phyloP scores from a whole-genome alignment of 352 stramenopile genomes.

The Paralagenidium karlingii region DNA sequence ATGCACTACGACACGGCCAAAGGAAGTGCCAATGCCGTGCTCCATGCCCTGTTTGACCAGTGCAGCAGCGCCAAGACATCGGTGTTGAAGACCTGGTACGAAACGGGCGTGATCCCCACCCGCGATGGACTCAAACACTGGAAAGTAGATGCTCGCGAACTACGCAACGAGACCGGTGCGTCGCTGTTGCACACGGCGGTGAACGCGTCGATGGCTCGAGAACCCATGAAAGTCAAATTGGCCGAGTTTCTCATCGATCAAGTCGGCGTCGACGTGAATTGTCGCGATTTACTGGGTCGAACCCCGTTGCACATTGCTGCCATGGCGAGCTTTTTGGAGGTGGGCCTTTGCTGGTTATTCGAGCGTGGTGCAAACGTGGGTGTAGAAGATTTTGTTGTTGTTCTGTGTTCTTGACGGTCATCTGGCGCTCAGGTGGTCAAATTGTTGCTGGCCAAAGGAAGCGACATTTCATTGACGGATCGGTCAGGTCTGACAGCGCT shows the following conservation, averaged over 20 bases:
- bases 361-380: background rate
- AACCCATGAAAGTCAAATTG: conserved; percentile 56
- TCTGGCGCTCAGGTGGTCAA: conserved; percentile 19
- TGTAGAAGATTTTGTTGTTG: background rate
- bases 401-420: background rate
- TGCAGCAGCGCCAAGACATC: conserved; percentile 35
- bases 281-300: conserved; percentile 53
- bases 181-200: conserved; percentile 59
- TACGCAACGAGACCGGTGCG: conserved; percentile 52
- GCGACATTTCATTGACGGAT: conserved; percentile 29
- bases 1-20: conserved; percentile 53
- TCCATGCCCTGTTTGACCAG: conserved; percentile 70
- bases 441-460: conserved; percentile 29
- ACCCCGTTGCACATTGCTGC: conserved; percentile 61
- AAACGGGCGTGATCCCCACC: conserved; percentile 65
- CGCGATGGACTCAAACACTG: conserved; percentile 66
- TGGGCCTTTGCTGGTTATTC: conserved; percentile 5
- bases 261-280: conserved; percentile 61
- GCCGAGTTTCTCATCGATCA: conserved; percentile 47
- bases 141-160: conserved; percentile 31
- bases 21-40: conserved; percentile 51
- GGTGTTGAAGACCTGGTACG: conserved; percentile 37
- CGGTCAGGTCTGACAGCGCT: conserved; percentile 52
- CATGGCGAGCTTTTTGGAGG: conserved; percentile 46
- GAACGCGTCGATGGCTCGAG: conserved; percentile 43